phyloP scores from a whole-genome alignment of 1,284 basidiomycete genomes.

The Sanguinoderma infundibulare region DNA sequence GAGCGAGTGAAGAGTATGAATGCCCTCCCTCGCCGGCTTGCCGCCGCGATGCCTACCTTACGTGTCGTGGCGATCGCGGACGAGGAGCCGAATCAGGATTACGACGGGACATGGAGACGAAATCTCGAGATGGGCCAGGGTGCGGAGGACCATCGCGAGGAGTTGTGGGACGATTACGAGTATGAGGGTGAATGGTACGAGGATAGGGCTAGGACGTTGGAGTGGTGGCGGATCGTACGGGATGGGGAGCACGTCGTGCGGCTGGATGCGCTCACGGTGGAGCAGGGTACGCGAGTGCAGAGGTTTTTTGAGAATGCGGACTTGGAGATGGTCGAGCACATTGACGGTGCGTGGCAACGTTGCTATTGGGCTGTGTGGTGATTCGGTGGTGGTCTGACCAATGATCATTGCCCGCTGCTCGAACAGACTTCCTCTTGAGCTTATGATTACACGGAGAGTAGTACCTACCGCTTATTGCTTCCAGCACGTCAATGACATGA shows the following conservation, averaged over 20 bases:
- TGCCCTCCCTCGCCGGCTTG: neutral
- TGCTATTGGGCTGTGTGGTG: no score
- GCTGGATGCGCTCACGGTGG: neutral
- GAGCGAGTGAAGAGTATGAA: neutral
- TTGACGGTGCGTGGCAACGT: neutral
- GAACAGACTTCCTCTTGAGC: no score
- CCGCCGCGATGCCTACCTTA: neutral
- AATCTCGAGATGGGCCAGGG: neutral
- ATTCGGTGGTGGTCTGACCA: no score
- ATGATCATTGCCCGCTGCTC: no score
- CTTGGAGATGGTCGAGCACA: neutral
- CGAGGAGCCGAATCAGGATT: neutral
- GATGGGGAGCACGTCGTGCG: neutral
- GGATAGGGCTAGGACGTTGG: neutral
- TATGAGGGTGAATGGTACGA: neutral
- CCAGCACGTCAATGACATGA: no score
- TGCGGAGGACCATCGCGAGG: neutral
- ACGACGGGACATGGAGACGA: neutral
- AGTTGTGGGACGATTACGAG: neutral
- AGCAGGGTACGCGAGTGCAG: neutral
- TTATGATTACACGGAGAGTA: no score
- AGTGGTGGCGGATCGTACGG: neutral
- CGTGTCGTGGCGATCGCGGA: neutral
- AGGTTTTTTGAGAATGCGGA: neutral
- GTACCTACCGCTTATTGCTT: no score